Evolutionary conservation across 1,139 yeast genomes (phyloP), one percentile per base, ranked within the genome.

Genomic region (Sugiyamaella japonica): DNA sequence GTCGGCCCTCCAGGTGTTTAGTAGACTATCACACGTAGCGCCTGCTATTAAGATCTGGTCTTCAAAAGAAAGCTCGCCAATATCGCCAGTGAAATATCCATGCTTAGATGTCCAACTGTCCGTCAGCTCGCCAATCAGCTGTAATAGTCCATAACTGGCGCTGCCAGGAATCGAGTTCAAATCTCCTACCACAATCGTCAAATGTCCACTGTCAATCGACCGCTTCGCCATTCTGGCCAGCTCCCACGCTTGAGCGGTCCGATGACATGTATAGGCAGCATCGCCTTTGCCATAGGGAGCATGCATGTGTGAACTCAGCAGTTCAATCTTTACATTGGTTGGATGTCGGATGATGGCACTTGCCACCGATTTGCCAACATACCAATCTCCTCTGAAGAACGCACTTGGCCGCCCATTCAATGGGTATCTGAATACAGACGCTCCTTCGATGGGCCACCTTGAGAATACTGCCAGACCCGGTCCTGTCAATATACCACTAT

Each of bases 221-320:
- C 85, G 70, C 32, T 78, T 77, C 1, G 88, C 84, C 50, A 90
- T 59, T 54, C 83, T 80, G 23, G 93, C 79, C 67, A 95, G 82
- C 68, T 91, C 97, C 98, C 98, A 93, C 0, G 98, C 98, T 70
- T 93, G 99, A 57, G 95, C 83, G 0, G 97, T 85, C 53, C 99
- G 76, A 68, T 93, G 98, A 62, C 97, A 88, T 2, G 84, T 76
- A 68, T 95, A 93, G 5, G 95, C 86, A 5, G 95, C 95, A 70
- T 89, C 97, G 0, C 98, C 98, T 0, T 75, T 73, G 0, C 95
- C 82, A 67, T 93, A 93, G 0, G 99, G 99, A 1, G 99, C 99
- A 72, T 93, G 99, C 93, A 95, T 86, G 68, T 93, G 99, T 15
- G 96, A 85, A 66, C 91, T 91, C 65, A 93, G 74, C 7, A 95